phyloP scores from a whole-genome alignment of 78 protist genomes.

The Mastigamoeba balamuthi region DNA sequence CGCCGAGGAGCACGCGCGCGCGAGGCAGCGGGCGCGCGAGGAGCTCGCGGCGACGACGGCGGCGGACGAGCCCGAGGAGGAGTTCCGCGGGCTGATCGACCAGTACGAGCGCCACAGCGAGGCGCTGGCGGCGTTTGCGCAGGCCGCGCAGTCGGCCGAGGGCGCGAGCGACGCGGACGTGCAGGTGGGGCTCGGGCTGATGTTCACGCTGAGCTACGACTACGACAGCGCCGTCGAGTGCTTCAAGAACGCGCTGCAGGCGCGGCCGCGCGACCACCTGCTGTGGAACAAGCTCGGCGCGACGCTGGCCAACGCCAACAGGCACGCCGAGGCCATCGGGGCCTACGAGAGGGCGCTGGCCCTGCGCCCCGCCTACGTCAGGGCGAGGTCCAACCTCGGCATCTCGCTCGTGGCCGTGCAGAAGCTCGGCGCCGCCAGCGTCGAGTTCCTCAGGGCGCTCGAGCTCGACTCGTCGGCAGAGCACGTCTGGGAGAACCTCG shows the following conservation, averaged over 20 bases:
- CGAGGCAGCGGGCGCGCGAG: too few relatives aligned
- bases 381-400: slow-evolving; percentile 78
- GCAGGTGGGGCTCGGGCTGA: slow-evolving; percentile 68
- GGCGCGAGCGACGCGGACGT: slow-evolving; percentile 74
- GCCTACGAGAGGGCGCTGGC: slow-evolving; percentile 68
- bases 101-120: not conserved
- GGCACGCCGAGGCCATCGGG: slow-evolving; percentile 61
- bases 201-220: slow-evolving; percentile 57
- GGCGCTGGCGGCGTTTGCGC: not conserved
- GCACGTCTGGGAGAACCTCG: slow-evolving; percentile 49
- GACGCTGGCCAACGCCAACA: slow-evolving; percentile 67
- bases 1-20: too few relatives aligned
- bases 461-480: slow-evolving; percentile 29
- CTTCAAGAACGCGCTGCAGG: slow-evolving; percentile 54
- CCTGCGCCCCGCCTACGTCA: slow-evolving; percentile 68
- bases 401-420: slow-evolving; percentile 57
- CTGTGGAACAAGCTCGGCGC: slow-evolving; percentile 91
- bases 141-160: not conserved
- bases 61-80: not conserved
- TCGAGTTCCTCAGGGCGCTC: slow-evolving; percentile 45
- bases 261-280: slow-evolving; percentile 36
- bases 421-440: slow-evolving; percentile 47
- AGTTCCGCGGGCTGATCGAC: slow-evolving; percentile 5
- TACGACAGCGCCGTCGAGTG: slow-evolving; percentile 71
- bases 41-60: not conserved